Percentiles rank a stretch among this genome's conserved stretches.
Evolutionary conservation across 345 rosid species (phyloP).

Genomic region (Brassica cretica): DNA sequence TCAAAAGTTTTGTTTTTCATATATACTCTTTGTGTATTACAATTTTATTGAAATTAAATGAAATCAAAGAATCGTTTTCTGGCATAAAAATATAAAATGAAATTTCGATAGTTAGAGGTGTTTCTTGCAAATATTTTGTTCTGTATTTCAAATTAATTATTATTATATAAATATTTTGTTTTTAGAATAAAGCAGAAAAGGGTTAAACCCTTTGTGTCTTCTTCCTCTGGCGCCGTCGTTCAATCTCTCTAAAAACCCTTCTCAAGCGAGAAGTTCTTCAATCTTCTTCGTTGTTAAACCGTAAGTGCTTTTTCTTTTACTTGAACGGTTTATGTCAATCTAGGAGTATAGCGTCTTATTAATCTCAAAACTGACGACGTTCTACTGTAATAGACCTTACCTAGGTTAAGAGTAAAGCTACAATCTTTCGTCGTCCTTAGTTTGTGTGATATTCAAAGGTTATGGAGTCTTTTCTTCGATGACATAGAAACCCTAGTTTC

Average conservation of each 20-base stretch:
- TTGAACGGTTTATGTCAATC: not conserved
- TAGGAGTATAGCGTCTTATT: not conserved
- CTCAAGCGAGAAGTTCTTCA: conserved; percentile 21
- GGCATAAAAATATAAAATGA: not conserved
- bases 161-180: not conserved
- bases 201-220: conserved; percentile 19
- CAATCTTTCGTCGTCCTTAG: not conserved
- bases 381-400: not conserved
- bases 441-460: not conserved
- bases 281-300: not conserved
- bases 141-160: not conserved
- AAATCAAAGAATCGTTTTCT: not conserved
- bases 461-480: not conserved
- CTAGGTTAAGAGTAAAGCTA: not conserved
- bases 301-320: not conserved
- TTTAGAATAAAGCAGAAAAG: conserved; percentile 13
- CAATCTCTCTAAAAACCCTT: not conserved
- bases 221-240: conserved; percentile 24
- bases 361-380: not conserved
- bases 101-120: not conserved
- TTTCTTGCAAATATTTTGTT: not conserved
- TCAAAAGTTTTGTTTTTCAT: conserved; percentile 16
- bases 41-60: not conserved
- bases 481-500: not conserved
- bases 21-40: not conserved